Evolutionary conservation across 352 stramenopile genomes (phyloP).

Genomic region (Phytophthora gonapodyides): DNA sequence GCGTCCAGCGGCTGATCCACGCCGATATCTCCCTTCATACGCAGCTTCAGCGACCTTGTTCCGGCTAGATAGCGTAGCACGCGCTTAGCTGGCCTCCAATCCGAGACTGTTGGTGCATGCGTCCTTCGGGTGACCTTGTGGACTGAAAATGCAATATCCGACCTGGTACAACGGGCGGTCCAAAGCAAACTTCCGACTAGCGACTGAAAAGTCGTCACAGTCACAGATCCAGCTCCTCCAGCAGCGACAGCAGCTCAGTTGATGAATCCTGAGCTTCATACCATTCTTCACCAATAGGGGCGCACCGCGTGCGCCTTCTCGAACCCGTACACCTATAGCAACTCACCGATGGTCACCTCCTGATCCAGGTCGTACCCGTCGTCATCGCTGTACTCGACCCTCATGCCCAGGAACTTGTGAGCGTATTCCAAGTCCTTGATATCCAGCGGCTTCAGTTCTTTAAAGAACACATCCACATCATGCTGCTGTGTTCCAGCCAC

Average conservation of each 20-base stretch:
- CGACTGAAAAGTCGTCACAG: slow-evolving; percentile 35
- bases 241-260: slow-evolving; percentile 3
- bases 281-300: slow-evolving; percentile 9
- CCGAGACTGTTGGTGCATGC: too few relatives aligned
- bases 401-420: slow-evolving; percentile 36
- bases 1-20: too few relatives aligned
- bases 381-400: slow-evolving; percentile 7
- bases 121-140: too few relatives aligned
- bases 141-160: too few relatives aligned
- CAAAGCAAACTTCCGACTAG: slow-evolving; percentile 44
- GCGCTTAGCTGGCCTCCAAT: too few relatives aligned
- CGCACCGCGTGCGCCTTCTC: slow-evolving; percentile 6
- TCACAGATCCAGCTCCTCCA: slow-evolving; percentile 1
- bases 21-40: too few relatives aligned
- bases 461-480: slow-evolving; percentile 10
- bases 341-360: background rate
- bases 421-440: slow-evolving; percentile 34
- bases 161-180: slow-evolving; percentile 5
- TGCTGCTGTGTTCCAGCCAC: slow-evolving; percentile 6
- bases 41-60: too few relatives aligned
- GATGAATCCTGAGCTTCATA: background rate
- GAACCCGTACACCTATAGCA: background rate
- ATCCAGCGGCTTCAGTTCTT: slow-evolving; percentile 17
- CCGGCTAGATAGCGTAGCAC: too few relatives aligned
- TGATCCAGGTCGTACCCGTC: slow-evolving; percentile 1